Conservation (phyloP, 768 basidiomycete genomes). For the Russula virescens region DNA sequence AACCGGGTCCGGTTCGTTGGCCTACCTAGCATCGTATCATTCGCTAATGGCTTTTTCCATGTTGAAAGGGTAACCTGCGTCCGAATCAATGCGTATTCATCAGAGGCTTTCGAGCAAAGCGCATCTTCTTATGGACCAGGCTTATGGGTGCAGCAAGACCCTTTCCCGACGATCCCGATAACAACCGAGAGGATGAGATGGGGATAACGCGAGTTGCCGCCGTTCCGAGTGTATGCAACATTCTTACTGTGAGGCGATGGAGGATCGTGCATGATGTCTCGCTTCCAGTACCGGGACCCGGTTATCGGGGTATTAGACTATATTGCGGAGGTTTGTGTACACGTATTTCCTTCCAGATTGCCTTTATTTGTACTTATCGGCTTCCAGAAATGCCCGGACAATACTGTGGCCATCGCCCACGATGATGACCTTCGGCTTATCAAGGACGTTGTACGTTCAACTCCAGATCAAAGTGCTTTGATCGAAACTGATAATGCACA, state of each 20-base stretch:
- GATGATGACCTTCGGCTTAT: conserved; percentile 11
- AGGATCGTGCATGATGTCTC: background rate
- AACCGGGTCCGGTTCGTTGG: background rate
- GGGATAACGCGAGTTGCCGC: background rate
- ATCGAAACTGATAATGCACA: background rate
- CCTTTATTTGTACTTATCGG: background rate
- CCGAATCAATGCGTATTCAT: conserved; percentile 15
- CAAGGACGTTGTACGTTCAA: conserved; percentile 12
- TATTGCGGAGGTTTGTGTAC: conserved; percentile 10
- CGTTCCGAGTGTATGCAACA: background rate
- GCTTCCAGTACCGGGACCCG: conserved; percentile 11
- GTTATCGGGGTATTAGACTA: conserved; percentile 14
- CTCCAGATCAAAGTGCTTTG: background rate
- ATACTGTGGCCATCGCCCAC: conserved; percentile 10
- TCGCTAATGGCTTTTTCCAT: background rate
- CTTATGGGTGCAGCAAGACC: conserved; percentile 5
- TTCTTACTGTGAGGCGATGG: background rate
- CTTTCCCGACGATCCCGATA: conserved; percentile 2
- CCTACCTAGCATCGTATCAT: background rate
- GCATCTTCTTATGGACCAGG: background rate
- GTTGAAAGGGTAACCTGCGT: background rate
- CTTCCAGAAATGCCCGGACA: conserved; percentile 6
- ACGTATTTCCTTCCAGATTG: background rate
- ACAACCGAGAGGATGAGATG: background rate
- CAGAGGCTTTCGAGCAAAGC: conserved; percentile 12